A percentile compares a stretch with the other conserved stretches of the same genome.
Evolutionary conservation across 257 asterid genomes (phyloP).

Genomic region (Verbascum thapsus): DNA sequence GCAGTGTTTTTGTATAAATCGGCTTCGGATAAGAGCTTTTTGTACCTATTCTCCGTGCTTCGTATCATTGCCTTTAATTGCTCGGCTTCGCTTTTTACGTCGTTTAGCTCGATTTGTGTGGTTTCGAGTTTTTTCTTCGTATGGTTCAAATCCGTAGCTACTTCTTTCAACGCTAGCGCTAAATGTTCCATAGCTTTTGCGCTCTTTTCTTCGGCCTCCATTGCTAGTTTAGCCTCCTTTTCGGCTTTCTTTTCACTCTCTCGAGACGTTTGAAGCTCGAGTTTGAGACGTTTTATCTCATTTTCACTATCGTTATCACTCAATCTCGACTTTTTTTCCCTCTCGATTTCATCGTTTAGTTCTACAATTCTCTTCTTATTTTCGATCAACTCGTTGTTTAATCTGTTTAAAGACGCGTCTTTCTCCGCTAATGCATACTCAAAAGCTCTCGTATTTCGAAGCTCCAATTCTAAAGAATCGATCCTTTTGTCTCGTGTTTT

Average conservation of each 20-base stretch:
- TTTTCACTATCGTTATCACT: neutral
- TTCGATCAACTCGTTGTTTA: no score
- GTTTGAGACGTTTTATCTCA: constrained; percentile 29
- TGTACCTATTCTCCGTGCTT: constrained; percentile 39
- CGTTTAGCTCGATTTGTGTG: constrained; percentile 44
- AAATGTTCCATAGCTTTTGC: constrained; percentile 82
- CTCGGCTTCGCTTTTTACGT: constrained; percentile 42
- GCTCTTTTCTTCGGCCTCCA: constrained; percentile 71
- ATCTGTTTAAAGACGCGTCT: no score
- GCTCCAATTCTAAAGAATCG: constrained; percentile 45
- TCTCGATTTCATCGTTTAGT: constrained; percentile 51
- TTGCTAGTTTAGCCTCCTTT: constrained; percentile 55
- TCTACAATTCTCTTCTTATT: constrained; percentile 45
- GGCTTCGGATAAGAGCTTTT: constrained; percentile 51
- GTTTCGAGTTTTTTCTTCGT: constrained; percentile 46
- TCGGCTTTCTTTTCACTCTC: constrained; percentile 46
- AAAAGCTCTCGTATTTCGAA: constrained; percentile 34
- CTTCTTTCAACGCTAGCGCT: constrained; percentile 77
- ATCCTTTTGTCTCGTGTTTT: constrained; percentile 44
- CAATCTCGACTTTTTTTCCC: constrained; percentile 32
- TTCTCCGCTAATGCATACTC: constrained; percentile 43
- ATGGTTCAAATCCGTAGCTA: constrained; percentile 58
- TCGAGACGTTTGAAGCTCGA: constrained; percentile 36
- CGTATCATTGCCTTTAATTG: constrained; percentile 46
- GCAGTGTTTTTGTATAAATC: constrained; percentile 57